Evolutionary conservation across 164 flowering plant species (phyloP), one percentile per base, ranked within the genome.

Genomic region (Nymphaea thermarum): DNA sequence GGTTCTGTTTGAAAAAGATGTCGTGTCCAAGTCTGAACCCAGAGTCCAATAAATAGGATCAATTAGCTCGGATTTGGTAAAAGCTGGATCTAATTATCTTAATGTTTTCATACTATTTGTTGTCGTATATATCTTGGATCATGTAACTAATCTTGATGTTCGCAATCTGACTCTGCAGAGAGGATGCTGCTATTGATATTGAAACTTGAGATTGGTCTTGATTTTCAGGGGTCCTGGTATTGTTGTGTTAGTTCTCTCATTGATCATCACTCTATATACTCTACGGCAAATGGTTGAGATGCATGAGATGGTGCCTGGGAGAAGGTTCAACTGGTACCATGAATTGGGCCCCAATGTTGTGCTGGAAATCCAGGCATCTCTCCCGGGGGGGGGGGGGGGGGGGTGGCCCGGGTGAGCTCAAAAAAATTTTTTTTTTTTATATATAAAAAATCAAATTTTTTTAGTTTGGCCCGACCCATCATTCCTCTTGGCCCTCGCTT

Each of bases 281-380:
- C 65, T 68, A 15, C 60, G 86, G 86, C 86, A 83, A 75, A 81
- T 83, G 88, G 84, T 86, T 45, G 82, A 86, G 65, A 68, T 82
- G 86, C 89, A 88, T 60, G 90, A 88, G 67, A 75, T 80, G 68
- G 89, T 81, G 6, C 81, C 86, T 1, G 90, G 90, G 7, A 83
- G 80, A 74, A 67, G 90, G 43, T 81, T 86, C 18, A 88, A 87
- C 41, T 70, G 90, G 55, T 84, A 82, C 67, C 85, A 83, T 42
- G 91, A 86, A 62, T 45, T 86, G 17, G 87, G 91, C 0, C 87
- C 11, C n/a, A n/a, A n/a, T n/a, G n/a, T n/a, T n/a, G n/a, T n/a
- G n/a, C n/a, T n/a, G n/a, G n/a, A n/a, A n/a, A n/a, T n/a, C n/a
- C n/a, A n/a, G n/a, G n/a, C n/a, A n/a, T n/a, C n/a, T n/a, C n/a